Conservation (phyloP, 192 early-diverging fungal genomes). For the Backusella morwellensis region DNA sequence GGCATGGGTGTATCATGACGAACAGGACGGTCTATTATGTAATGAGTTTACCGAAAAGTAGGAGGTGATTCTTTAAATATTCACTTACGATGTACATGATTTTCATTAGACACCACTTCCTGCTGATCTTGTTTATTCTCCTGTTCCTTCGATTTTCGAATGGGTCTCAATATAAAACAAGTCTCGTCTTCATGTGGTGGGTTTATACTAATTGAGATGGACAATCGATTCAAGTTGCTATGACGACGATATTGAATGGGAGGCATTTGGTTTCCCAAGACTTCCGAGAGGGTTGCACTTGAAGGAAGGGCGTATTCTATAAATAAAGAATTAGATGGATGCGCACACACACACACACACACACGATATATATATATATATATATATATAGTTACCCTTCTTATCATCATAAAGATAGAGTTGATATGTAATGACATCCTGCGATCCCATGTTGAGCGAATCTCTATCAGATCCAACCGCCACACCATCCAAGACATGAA, state of each 20-base stretch:
- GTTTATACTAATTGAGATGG: not conserved
- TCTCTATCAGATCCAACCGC: not conserved
- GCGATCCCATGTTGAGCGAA: not conserved
- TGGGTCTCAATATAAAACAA: not conserved
- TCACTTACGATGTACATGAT: not conserved
- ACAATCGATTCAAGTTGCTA: constrained; percentile 28
- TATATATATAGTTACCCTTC: constrained; percentile 5
- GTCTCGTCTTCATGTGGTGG: constrained; percentile 6
- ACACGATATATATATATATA: not conserved
- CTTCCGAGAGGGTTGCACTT: constrained; percentile 14
- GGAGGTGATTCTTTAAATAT: too few relatives aligned
- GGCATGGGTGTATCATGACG: constrained; percentile 19
- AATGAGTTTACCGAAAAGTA: not conserved
- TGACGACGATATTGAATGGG: constrained; percentile 9
- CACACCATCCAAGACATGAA: constrained; percentile 29
- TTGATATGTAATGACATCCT: constrained; percentile 14
- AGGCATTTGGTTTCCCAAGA: constrained; percentile 17
- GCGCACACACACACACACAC: not conserved
- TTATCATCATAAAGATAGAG: constrained; percentile 17
- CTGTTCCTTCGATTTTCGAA: not conserved
- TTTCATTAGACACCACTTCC: not conserved
- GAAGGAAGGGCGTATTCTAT: constrained; percentile 16
- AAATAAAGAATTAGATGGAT: not conserved
- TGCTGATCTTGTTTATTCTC: not conserved
- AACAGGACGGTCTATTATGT: not conserved